phyloP scores from a whole-genome alignment of 345 rosid genomes.

The Pugionium dolabratum region DNA sequence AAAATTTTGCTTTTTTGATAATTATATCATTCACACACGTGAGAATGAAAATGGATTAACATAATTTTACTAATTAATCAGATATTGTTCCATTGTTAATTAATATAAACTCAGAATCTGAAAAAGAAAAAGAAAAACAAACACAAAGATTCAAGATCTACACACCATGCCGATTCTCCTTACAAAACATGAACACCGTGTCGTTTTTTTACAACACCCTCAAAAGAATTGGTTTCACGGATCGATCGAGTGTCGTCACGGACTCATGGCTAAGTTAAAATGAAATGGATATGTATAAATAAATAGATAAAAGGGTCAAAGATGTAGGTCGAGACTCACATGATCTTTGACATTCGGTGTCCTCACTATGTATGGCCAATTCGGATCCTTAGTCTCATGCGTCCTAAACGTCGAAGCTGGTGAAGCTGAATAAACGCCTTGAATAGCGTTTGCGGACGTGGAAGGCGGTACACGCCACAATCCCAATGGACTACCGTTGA shows the following conservation, averaged over 20 bases:
- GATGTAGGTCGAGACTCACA: conserved; percentile 98
- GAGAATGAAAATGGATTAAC: conserved; percentile 12
- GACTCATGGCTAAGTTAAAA: conserved; percentile 8
- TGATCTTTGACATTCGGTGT: conserved; percentile 65
- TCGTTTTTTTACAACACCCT: background rate
- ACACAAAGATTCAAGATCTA: conserved; percentile 30
- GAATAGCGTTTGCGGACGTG: conserved; percentile 36
- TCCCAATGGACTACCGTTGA: conserved; percentile 74
- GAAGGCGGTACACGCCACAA: conserved; percentile 72
- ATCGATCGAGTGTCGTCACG: conserved; percentile 23
- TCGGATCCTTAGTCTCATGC: conserved; percentile 24
- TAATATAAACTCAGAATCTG: conserved; percentile 30
- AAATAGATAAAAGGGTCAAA: conserved; percentile 41
- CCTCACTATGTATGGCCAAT: conserved; percentile 37
- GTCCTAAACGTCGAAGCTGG: conserved; percentile 17
- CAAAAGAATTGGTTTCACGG: conserved; percentile 17
- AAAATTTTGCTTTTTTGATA: background rate
- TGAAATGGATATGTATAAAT: background rate
- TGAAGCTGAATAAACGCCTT: conserved; percentile 33
- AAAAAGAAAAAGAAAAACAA: background rate
- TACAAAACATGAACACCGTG: background rate
- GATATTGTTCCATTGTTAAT: conserved; percentile 9
- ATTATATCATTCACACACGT: conserved; percentile 18
- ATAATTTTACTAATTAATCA: conserved; percentile 11
- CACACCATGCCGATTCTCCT: conserved; percentile 22